Evolutionary conservation across 2,329 filamentous ascomycete species (phyloP).

Genomic region (Beauveria brongniartii): DNA sequence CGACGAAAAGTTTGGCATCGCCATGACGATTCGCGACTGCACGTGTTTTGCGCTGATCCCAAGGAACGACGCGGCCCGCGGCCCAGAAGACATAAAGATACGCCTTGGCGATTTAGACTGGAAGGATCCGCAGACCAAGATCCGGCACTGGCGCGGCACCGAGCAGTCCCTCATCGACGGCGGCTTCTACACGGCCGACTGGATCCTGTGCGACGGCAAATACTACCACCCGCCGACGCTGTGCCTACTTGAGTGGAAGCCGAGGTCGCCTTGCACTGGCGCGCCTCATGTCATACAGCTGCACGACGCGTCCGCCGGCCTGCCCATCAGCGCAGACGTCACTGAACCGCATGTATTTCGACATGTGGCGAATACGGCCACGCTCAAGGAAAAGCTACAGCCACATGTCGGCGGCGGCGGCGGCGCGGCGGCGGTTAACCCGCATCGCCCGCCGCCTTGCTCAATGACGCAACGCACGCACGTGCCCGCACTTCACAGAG

Average conservation of each 20-base stretch:
- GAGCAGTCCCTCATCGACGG: conserved; percentile 56
- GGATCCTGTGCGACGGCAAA: conserved; percentile 25
- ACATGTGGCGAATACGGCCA: background rate
- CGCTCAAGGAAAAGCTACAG: background rate
- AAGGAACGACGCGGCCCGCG: conserved; percentile 16
- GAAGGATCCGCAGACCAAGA: conserved; percentile 60
- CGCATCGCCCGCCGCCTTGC: background rate
- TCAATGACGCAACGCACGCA: background rate
- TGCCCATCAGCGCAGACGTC: background rate
- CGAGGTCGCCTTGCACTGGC: conserved; percentile 12
- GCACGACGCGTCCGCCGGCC: conserved; percentile 7
- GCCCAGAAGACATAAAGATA: conserved; percentile 35
- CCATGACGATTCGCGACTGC: conserved; percentile 77
- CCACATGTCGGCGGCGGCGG: background rate
- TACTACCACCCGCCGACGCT: conserved; percentile 30
- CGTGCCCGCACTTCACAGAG: background rate
- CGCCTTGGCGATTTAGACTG: conserved; percentile 71
- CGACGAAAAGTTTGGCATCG: conserved; percentile 49
- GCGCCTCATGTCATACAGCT: conserved; percentile 17
- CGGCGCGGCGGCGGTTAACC: background rate
- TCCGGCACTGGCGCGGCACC: conserved; percentile 57
- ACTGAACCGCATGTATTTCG: background rate
- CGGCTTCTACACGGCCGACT: conserved; percentile 57
- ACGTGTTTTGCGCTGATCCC: conserved; percentile 61
- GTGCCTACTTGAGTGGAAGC: conserved; percentile 25